A percentile compares a stretch with the other conserved stretches of the same genome.
These are phyloP conservation scores for Westerdykella aurantiaca DNA, from an alignment of 2,329 filamentous ascomycete genomes.

Conservation along the genomic window DNA sequence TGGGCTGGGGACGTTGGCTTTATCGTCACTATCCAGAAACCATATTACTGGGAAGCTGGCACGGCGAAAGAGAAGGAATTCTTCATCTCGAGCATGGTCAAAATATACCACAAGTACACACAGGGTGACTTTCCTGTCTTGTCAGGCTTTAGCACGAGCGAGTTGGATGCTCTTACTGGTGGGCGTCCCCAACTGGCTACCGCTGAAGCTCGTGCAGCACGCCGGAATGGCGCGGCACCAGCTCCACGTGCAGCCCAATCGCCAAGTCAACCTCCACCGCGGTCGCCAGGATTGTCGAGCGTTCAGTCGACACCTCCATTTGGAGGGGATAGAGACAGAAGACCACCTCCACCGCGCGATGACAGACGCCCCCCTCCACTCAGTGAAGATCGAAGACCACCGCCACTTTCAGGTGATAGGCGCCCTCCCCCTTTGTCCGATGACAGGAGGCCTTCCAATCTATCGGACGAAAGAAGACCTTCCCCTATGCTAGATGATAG, in stretches of 20 bases:
- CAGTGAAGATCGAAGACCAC: conserved; percentile 10
- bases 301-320: conserved; percentile 4
- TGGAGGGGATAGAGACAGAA: conserved; percentile 6
- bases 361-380: conserved; percentile 9
- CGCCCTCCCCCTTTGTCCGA: background rate
- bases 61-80: conserved; percentile 97
- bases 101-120: conserved; percentile 96
- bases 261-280: background rate
- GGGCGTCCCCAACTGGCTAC: conserved; percentile 28
- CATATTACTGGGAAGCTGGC: conserved; percentile 94
- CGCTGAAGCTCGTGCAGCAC: conserved; percentile 20
- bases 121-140: conserved; percentile 75
- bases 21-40: conserved; percentile 80
- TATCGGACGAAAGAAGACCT: background rate
- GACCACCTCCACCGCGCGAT: conserved; percentile 10
- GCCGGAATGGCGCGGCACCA: conserved; percentile 2
- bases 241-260: conserved; percentile 3
- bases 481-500: conserved; percentile 1
- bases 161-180: conserved; percentile 70
- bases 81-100: conserved; percentile 92
- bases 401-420: background rate
- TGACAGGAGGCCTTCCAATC: background rate
- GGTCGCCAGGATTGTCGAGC: conserved; percentile 7
- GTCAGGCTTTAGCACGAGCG: conserved; percentile 72
- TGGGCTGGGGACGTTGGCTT: conserved; percentile 86